These are phyloP conservation scores for Chrysanthemum lavandulifolium DNA, from an alignment of 129 eudicot species.

Conservation along the genomic window DNA sequence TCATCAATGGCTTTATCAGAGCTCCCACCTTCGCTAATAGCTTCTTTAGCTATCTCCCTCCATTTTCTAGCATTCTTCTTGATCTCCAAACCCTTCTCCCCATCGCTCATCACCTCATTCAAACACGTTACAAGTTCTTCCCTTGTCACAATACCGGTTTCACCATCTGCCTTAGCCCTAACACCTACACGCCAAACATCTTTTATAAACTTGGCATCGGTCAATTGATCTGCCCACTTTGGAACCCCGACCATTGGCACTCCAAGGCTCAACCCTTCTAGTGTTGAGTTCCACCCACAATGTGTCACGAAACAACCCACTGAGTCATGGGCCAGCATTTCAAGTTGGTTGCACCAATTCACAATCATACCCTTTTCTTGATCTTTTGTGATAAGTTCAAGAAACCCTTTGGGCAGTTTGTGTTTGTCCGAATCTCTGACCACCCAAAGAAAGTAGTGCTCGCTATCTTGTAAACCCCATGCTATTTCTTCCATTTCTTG, in stretches of 20 bases:
- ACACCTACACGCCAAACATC: slow-evolving; percentile 63
- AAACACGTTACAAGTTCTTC: slow-evolving; percentile 44
- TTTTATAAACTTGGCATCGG: slow-evolving; percentile 54
- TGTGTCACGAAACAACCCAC: slow-evolving; percentile 66
- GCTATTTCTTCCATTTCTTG: slow-evolving; percentile 61
- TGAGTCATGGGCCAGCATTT: slow-evolving; percentile 51
- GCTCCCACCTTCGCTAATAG: slow-evolving; percentile 55
- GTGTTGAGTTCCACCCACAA: slow-evolving; percentile 80
- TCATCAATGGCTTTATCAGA: slow-evolving; percentile 54
- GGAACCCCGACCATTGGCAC: slow-evolving; percentile 70
- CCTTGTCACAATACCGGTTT: slow-evolving; percentile 40
- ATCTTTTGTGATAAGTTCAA: slow-evolving; percentile 19
- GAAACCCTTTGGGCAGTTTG: slow-evolving; percentile 49
- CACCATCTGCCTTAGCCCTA: slow-evolving; percentile 46
- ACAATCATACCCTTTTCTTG: slow-evolving; percentile 42
- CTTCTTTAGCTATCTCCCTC: slow-evolving; percentile 52
- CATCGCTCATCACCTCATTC: slow-evolving; percentile 51
- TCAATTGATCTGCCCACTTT: slow-evolving; percentile 60
- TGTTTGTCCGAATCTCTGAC: slow-evolving; percentile 43
- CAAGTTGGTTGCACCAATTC: slow-evolving; percentile 65
- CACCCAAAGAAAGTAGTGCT: slow-evolving; percentile 49
- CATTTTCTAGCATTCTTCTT: slow-evolving; percentile 46
- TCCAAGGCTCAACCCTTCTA: slow-evolving; percentile 61
- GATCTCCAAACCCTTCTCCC: slow-evolving; percentile 36
- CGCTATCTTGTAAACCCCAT: slow-evolving; percentile 37